These are phyloP conservation scores for Rhizoclosmatium sp. DNA, from an alignment of 192 early-diverging fungal genomes.

Conservation along the genomic window DNA sequence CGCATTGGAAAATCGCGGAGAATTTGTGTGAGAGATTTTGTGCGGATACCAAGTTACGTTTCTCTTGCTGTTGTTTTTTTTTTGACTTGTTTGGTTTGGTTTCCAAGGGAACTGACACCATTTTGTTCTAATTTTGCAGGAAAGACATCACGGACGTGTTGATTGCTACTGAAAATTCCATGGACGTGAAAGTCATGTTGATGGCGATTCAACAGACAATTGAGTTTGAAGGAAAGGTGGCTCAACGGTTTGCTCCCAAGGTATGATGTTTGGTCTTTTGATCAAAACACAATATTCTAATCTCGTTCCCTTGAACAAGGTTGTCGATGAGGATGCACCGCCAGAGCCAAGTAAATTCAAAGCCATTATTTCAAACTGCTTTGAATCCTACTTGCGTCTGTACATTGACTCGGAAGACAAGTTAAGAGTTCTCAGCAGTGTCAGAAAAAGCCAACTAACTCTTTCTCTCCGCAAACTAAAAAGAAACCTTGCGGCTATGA, in stretches of 20 bases:
- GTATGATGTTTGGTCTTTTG: slow-evolving; percentile 27
- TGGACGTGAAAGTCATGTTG: slow-evolving; percentile 78
- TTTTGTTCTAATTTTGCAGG: slow-evolving; percentile 42
- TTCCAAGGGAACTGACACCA: background rate
- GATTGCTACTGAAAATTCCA: slow-evolving; percentile 54
- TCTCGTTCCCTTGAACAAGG: background rate
- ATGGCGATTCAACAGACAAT: slow-evolving; percentile 81
- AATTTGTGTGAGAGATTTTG: slow-evolving; percentile 80
- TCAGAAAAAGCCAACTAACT: background rate
- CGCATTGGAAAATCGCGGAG: slow-evolving; percentile 78
- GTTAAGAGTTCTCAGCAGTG: slow-evolving; percentile 49
- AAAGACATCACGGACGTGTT: slow-evolving; percentile 74
- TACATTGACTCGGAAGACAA: slow-evolving; percentile 88
- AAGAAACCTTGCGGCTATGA: slow-evolving; percentile 66
- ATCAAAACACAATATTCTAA: background rate
- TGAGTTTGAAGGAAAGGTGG: slow-evolving; percentile 90
- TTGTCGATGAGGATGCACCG: slow-evolving; percentile 15
- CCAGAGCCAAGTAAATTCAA: slow-evolving; percentile 65
- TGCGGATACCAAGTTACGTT: slow-evolving; percentile 75
- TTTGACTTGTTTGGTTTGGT: slow-evolving; percentile 3
- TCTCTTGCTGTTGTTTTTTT: slow-evolving; percentile 13
- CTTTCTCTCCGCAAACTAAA: slow-evolving; percentile 28
- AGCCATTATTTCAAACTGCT: slow-evolving; percentile 80
- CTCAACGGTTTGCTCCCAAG: slow-evolving; percentile 70
- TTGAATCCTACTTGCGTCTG: slow-evolving; percentile 88